Percentiles rank a stretch among this genome's conserved stretches.
Conservation (phyloP, 495 filamentous ascomycete genomes). For the Neurospora hispaniola region DNA sequence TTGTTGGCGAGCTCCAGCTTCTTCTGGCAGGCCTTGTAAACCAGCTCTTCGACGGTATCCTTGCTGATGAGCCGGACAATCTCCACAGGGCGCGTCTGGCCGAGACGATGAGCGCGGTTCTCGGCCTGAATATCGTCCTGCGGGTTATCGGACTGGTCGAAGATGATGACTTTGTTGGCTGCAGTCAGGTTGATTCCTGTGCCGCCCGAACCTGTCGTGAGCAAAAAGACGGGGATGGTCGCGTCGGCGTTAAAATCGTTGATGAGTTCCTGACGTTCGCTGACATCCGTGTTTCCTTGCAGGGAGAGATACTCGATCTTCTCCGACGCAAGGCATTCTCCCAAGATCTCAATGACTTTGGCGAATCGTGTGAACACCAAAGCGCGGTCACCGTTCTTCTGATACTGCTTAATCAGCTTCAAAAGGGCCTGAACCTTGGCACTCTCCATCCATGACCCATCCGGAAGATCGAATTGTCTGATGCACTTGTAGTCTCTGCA, state of each 20-base stretch:
- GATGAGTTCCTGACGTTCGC: conserved; percentile 73
- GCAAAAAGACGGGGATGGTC: conserved; percentile 79
- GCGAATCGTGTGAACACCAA: conserved; percentile 91
- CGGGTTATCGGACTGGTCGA: conserved; percentile 90
- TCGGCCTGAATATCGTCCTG: conserved; percentile 95
- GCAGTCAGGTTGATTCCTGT: conserved; percentile 90
- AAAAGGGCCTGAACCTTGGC: conserved; percentile 77
- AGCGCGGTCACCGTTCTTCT: conserved; percentile 71
- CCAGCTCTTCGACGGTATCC: conserved; percentile 86
- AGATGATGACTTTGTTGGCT: conserved; percentile 96
- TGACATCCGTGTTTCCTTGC: conserved; percentile 75
- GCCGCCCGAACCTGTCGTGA: conserved; percentile 88
- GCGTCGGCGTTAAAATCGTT: conserved; percentile 70
- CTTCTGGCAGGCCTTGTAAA: conserved; percentile 76
- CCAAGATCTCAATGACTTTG: conserved; percentile 80
- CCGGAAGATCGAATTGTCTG: conserved; percentile 55
- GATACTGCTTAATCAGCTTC: conserved; percentile 60
- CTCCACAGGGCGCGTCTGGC: conserved; percentile 82
- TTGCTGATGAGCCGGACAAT: conserved; percentile 68
- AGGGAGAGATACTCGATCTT: conserved; percentile 67
- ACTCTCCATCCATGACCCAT: conserved; percentile 80
- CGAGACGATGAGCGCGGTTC: conserved; percentile 91
- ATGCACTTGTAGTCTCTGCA: conserved; percentile 65
- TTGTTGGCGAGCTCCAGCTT: conserved; percentile 87
- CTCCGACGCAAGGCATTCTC: conserved; percentile 65